Percentiles rank a stretch among this genome's conserved stretches.
phyloP scores from a whole-genome alignment of 768 basidiomycete genomes.

The Epithele typhae region DNA sequence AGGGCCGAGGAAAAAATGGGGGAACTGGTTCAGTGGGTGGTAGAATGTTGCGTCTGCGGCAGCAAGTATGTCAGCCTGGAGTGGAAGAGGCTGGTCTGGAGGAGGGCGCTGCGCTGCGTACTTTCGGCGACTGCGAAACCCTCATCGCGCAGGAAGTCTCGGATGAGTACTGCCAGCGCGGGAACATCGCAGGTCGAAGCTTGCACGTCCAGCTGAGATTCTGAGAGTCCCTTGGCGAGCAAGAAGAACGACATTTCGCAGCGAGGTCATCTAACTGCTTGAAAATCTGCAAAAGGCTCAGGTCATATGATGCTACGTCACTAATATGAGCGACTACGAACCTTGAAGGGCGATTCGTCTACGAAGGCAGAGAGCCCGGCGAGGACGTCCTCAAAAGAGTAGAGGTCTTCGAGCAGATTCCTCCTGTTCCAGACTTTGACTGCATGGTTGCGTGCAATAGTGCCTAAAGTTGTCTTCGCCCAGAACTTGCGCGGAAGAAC shows the following conservation, averaged over 20 bases:
- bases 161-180: slow-evolving; percentile 27
- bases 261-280: too few relatives aligned
- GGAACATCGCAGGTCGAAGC: too few relatives aligned
- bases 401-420: slow-evolving; percentile 1
- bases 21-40: slow-evolving; percentile 48
- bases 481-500: slow-evolving; percentile 34
- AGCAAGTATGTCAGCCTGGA: too few relatives aligned
- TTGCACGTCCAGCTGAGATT: too few relatives aligned
- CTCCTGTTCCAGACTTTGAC: slow-evolving; percentile 21
- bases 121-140: slow-evolving; percentile 44
- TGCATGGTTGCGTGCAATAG: slow-evolving; percentile 38
- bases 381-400: slow-evolving; percentile 40
- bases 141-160: slow-evolving; percentile 42
- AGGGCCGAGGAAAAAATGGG: slow-evolving; percentile 51
- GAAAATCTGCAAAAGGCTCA: too few relatives aligned
- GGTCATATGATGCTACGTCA: too few relatives aligned
- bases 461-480: slow-evolving; percentile 39
- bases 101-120: too few relatives aligned
- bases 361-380: slow-evolving; percentile 49
- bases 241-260: too few relatives aligned
- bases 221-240: too few relatives aligned
- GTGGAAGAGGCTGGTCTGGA: too few relatives aligned
- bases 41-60: slow-evolving; percentile 35
- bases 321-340: slow-evolving; percentile 23
- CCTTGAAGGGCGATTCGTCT: slow-evolving; percentile 39